phyloP scores from a whole-genome alignment of 495 filamentous ascomycete species.

The Podospora pseudopauciseta region DNA sequence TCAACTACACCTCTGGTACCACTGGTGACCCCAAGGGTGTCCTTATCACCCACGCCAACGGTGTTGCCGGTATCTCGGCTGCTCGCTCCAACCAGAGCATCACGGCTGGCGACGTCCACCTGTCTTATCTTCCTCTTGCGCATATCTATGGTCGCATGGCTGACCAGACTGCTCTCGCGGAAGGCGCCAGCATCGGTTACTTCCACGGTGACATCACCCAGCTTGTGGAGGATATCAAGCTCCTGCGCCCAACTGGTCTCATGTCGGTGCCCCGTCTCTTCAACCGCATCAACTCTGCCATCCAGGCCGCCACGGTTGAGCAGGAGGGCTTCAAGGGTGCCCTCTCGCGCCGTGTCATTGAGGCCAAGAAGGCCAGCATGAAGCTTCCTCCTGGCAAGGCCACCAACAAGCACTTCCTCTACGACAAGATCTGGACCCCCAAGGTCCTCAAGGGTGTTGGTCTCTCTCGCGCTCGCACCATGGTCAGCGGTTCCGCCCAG shows the following conservation, averaged over 20 bases:
- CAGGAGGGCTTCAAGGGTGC: conserved; percentile 77
- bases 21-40: conserved; percentile 95
- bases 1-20: conserved; percentile 97
- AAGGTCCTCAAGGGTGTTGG: conserved; percentile 82
- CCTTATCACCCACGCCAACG: conserved; percentile 75
- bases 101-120: conserved; percentile 53
- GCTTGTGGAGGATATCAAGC: conserved; percentile 87
- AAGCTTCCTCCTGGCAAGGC: conserved; percentile 64
- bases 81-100: conserved; percentile 52
- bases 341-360: conserved; percentile 73
- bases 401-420: conserved; percentile 78
- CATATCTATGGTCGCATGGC: conserved; percentile 87
- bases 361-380: conserved; percentile 75
- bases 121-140: conserved; percentile 90
- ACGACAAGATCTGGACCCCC: conserved; percentile 89
- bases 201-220: conserved; percentile 90
- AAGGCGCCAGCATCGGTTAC: conserved; percentile 78
- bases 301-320: conserved; percentile 73
- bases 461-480: conserved; percentile 64
- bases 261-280: conserved; percentile 87
- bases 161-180: conserved; percentile 72
- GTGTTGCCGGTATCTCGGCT: conserved; percentile 65
- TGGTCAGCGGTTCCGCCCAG: conserved; percentile 89
- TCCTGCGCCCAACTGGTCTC: conserved; percentile 77
- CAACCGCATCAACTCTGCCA: conserved; percentile 82